phyloP scores from a whole-genome alignment of 768 basidiomycete genomes.

The Suillus discolor region DNA sequence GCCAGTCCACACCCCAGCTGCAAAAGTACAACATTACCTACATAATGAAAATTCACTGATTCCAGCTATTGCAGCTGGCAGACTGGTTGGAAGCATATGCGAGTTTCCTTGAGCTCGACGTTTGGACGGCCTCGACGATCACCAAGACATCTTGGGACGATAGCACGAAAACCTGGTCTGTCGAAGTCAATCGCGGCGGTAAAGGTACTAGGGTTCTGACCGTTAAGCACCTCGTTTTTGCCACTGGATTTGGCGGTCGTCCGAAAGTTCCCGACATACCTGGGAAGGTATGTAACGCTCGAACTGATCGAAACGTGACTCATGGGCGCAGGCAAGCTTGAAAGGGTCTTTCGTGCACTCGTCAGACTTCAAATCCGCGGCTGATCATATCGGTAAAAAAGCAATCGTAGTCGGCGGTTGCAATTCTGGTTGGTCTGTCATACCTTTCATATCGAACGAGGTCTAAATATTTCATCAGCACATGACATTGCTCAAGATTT shows the following conservation, averaged over 20 bases:
- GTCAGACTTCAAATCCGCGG: constrained; percentile 46
- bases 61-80: constrained; percentile 44
- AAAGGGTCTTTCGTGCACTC: constrained; percentile 60
- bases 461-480: constrained; percentile 16
- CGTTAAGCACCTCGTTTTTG: constrained; percentile 57
- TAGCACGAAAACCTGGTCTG: constrained; percentile 45
- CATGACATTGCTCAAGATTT: constrained; percentile 43
- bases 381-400: constrained; percentile 59
- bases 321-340: constrained; percentile 43
- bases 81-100: constrained; percentile 70
- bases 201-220: constrained; percentile 38
- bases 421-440: constrained; percentile 47
- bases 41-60: neutral
- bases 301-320: neutral
- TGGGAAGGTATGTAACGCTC: neutral
- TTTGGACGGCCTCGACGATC: constrained; percentile 58
- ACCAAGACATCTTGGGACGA: constrained; percentile 41
- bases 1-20: constrained; percentile 54
- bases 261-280: constrained; percentile 47
- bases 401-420: constrained; percentile 71
- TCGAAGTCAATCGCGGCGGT: constrained; percentile 38
- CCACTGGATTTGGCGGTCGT: constrained; percentile 51
- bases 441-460: neutral
- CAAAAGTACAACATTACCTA: constrained; percentile 37
- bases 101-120: constrained; percentile 57